Conservation (phyloP, 768 basidiomycete genomes). For the Plicaturopsis crispa region DNA sequence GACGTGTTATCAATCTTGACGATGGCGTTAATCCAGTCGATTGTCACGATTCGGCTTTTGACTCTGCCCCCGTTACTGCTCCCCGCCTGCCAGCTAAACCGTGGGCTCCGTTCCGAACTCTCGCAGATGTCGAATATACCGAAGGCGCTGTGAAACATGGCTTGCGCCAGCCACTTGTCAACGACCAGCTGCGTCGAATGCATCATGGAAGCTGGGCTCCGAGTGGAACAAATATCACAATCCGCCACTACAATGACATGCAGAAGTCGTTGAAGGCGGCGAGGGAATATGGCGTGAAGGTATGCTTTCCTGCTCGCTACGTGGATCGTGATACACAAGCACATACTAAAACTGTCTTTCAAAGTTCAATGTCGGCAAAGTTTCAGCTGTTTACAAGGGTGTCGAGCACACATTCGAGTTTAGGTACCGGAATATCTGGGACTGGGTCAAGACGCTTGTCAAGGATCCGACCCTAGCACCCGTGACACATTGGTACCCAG, state of each 20-base stretch:
- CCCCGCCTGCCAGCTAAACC: slow-evolving; percentile 3
- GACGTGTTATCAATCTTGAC: neutral
- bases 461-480: neutral
- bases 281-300: neutral
- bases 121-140: slow-evolving; percentile 19
- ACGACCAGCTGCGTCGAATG: slow-evolving; percentile 11
- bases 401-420: neutral
- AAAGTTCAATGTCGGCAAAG: neutral
- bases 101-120: slow-evolving; percentile 18
- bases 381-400: neutral
- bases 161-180: slow-evolving; percentile 6
- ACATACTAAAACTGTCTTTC: too few species aligned
- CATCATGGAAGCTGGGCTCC: slow-evolving; percentile 12
- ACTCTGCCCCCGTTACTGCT: neutral
- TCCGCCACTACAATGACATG: slow-evolving; percentile 15
- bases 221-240: slow-evolving; percentile 10
- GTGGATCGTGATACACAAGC: too few species aligned
- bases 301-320: too few species aligned
- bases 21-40: neutral
- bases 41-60: too few species aligned
- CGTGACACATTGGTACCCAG: neutral
- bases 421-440: neutral
- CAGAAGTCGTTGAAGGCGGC: slow-evolving; percentile 6
- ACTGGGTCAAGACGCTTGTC: neutral
- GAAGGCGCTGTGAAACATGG: slow-evolving; percentile 14